These are phyloP conservation scores for Debaryomycetaceae sp. DNA, from an alignment of 1,139 yeast genomes.

Conservation along the genomic window DNA sequence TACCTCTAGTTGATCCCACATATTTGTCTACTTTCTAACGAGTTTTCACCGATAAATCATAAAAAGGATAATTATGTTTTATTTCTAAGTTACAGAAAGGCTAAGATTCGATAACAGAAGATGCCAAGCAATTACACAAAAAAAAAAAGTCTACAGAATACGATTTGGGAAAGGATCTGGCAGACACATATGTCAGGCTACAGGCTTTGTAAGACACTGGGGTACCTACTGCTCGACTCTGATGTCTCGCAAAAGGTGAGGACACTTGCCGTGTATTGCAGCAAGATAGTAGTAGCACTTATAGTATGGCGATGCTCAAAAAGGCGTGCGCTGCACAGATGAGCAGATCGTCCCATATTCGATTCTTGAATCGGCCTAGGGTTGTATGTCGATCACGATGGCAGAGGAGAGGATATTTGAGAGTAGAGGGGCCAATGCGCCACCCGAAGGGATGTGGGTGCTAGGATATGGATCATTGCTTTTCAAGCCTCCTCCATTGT, in stretches of 20 bases:
- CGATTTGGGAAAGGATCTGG: background rate
- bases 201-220: no score
- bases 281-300: no score
- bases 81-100: background rate
- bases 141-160: background rate
- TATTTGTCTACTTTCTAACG: conserved; percentile 16
- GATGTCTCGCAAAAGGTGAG: no score
- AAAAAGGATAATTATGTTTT: no score
- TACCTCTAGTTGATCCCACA: conserved; percentile 42
- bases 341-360: no score
- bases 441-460: conserved; percentile 58
- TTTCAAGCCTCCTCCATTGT: conserved; percentile 86
- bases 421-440: background rate
- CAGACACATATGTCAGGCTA: background rate
- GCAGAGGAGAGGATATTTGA: background rate
- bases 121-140: background rate
- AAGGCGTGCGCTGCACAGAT: no score
- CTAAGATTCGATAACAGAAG: background rate
- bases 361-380: no score
- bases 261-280: no score
- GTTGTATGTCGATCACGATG: background rate
- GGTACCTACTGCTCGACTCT: no score
- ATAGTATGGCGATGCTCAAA: no score
- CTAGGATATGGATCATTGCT: conserved; percentile 90
- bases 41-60: background rate